Evolutionary conservation across 1,284 basidiomycete species (phyloP).

Genomic region (Moesziomyces antarcticus): DNA sequence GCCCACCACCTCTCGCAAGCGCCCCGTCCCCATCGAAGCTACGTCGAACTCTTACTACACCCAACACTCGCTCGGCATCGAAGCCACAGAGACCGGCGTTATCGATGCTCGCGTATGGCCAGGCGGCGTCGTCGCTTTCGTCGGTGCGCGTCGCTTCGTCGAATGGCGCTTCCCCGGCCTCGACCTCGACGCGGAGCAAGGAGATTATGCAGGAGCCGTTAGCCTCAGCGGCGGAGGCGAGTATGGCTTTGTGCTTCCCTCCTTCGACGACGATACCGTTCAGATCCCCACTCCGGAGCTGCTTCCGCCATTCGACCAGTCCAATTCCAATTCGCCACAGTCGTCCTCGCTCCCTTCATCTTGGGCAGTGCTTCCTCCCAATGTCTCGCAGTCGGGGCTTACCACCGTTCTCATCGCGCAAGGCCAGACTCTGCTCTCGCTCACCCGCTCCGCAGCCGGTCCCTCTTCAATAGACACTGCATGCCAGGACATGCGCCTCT

Average conservation of each 20-base stretch:
- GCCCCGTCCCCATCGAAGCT: conserved; percentile 42
- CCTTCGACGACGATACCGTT: conserved; percentile 28
- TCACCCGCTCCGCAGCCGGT: conserved; percentile 38
- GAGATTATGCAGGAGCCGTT: conserved; percentile 31
- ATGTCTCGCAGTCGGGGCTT: conserved; percentile 30
- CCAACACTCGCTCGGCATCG: conserved; percentile 84
- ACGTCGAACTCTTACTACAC: conserved; percentile 78
- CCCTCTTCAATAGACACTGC: conserved; percentile 46
- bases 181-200: conserved; percentile 71
- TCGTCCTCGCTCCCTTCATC: conserved; percentile 21
- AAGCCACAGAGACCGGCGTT: conserved; percentile 83
- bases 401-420: conserved; percentile 44
- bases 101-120: conserved; percentile 86
- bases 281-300: conserved; percentile 23
- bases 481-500: conserved; percentile 73
- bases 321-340: conserved; percentile 5
- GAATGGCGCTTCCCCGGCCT: conserved; percentile 77
- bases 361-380: conserved; percentile 47
- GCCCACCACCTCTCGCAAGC: conserved; percentile 21
- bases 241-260: conserved; percentile 34
- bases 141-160: conserved; percentile 79
- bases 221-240: conserved; percentile 33
- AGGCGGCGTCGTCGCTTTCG: conserved; percentile 85
- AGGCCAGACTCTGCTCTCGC: conserved; percentile 35
- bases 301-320: conserved; percentile 21